Base-by-base conservation (phyloP, 352 stramenopile genomes). In the Halophytophthora batemanensis region DNA sequence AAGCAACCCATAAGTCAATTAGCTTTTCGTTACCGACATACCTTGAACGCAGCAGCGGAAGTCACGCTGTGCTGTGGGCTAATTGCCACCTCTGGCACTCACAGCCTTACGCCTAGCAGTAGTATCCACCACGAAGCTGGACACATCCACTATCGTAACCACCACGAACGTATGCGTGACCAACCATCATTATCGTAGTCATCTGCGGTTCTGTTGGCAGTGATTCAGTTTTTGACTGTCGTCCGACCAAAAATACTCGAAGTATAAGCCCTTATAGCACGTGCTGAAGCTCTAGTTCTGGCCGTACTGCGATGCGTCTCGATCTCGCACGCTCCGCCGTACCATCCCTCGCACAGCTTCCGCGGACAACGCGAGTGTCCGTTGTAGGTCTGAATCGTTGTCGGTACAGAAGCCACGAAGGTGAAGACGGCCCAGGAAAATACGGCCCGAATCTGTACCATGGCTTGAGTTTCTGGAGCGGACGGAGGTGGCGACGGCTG, bases 121-220 rank as follows among this genome's bases (percentile, higher is more conserved):
- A 31, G 25, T 31, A 31, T 31, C 25, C 25, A 31, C 25, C 25
- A 31, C n/a, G n/a, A n/a, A n/a, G n/a, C n/a, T 31, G 25, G 25
- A 10, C 25, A 31, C 8, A 31, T 4, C 25, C 25, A 8, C 25
- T 8, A 31, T 8, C 25, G 25, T 31, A n/a, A n/a, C n/a, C n/a
- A n/a, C n/a, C n/a, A n/a, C n/a, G n/a, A n/a, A n/a, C n/a, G n/a
- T n/a, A n/a, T n/a, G n/a, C n/a, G n/a, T n/a, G n/a, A n/a, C n/a
- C n/a, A n/a, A n/a, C n/a, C n/a, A n/a, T n/a, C n/a, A n/a, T n/a
- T n/a, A n/a, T n/a, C n/a, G n/a, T n/a, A n/a, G n/a, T n/a, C n/a
- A n/a, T n/a, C 36, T 37, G 35, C n/a, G n/a, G n/a, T 50, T 58
- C 50, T 57, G 50, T 41, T 47, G 40, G 40, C 50, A 58, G 5